Base-by-base conservation (phyloP, 495 filamentous ascomycete genomes). In the Astrothelium macrocarpum region DNA sequence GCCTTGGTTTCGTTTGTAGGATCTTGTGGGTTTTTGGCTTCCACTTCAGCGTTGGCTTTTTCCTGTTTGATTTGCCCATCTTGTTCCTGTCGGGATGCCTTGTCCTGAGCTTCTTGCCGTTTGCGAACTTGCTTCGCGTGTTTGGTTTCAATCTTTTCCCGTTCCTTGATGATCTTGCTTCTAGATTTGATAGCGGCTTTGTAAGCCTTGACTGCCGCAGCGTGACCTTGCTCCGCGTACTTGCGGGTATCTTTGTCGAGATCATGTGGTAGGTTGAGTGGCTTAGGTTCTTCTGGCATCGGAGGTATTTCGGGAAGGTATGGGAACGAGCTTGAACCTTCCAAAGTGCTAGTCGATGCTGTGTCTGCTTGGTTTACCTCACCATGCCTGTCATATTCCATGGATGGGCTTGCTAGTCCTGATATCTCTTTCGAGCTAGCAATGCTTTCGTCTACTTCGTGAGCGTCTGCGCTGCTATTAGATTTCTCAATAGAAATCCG, bases 241-340 rank as follows among this genome's bases (percentile, higher is more conserved):
- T 87, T 90, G 18, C 83, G 83, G 25, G 80, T 71, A 23, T 82
- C 81, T 65, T 86, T 86, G 71, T 88, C 83, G 1, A 76, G 70
- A 65, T 81, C 82, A 59, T 72, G 70, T 29, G 76, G 74, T 2
- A 84, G 66, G 69, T 88, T 78, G 4, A 82, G 76, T 25, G 53
- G 78, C 16, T 73, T 63, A 10, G 81, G 81, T 62, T 73, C 70
- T 26, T 72, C 18, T 5, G 80, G 81, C 1, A 69, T 60, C 9
- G 71, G 67, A 18, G 76, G 70, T 23, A 79, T 65, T 14, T 73
- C 72, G 1, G 79, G 75, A 2, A 78, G 60, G 20, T 9, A 18
- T 53, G 56, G 42, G n/a, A 36, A 26, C 4, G 31, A 32, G 23
- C 23, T 36, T 43, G 59, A 60, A 10, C 25, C 25, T 11, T 12